These are phyloP conservation scores for Pythium sp. DNA, from an alignment of 352 stramenopile species.

Conservation along the genomic window DNA sequence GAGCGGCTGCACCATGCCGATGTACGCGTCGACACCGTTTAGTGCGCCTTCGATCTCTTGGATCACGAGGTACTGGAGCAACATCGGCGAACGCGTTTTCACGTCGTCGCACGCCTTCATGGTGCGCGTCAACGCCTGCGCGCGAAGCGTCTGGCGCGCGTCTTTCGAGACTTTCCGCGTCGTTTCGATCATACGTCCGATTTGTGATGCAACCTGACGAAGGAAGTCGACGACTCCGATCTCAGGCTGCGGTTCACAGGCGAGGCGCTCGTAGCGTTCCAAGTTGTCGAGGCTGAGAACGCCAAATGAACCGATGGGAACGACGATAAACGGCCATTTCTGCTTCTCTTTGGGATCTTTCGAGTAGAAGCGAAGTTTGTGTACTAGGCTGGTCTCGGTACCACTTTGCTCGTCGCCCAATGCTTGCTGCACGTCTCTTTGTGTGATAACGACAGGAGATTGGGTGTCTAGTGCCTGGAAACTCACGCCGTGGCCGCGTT, in stretches of 20 bases:
- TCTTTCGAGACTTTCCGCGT: conserved; percentile 15
- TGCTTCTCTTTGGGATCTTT: conserved; percentile 17
- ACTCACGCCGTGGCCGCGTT: conserved; percentile 53
- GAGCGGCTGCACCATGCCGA: conserved; percentile 54
- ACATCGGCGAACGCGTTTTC: conserved; percentile 19
- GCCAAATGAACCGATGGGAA: conserved; percentile 46
- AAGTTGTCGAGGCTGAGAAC: conserved; percentile 69
- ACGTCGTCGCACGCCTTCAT: conserved; percentile 53
- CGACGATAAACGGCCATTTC: conserved; percentile 65
- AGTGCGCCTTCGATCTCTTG: conserved; percentile 54
- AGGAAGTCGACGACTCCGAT: conserved; percentile 79
- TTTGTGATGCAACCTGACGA: conserved; percentile 24
- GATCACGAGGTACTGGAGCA: conserved; percentile 45
- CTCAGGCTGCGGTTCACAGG: conserved; percentile 51
- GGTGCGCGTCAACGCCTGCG: conserved; percentile 45
- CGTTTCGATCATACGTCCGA: conserved; percentile 20
- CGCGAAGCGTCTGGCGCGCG: conserved; percentile 16
- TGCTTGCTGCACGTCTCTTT: conserved; percentile 10
- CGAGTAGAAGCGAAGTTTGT: conserved; percentile 42
- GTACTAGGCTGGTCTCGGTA: conserved; percentile 1
- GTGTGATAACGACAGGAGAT: conserved; percentile 37
- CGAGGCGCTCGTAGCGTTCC: conserved; percentile 37
- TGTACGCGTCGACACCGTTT: conserved; percentile 62
- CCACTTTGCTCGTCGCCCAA: not conserved
- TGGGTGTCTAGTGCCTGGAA: conserved; percentile 44